Base-by-base conservation (phyloP, 208 protist species). In the Crithidia bombi region DNA sequence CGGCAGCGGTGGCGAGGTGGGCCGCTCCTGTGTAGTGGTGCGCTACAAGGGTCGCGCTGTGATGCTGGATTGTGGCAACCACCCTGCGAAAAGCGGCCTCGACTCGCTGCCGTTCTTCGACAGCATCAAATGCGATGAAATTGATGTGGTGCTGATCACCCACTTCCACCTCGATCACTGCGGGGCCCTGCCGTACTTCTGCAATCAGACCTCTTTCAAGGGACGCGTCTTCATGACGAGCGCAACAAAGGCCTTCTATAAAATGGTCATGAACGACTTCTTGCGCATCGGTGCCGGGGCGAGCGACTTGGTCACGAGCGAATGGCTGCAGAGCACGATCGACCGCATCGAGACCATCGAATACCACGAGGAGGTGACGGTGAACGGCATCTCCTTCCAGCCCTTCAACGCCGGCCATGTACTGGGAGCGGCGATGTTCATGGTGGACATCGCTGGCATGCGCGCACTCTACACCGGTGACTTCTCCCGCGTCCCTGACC, bases 1-100 rank as follows among this genome's bases (percentile, higher is more conserved):
- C 35, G 98, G 98, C 46, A 95, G 96, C 30, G 98, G 98, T 14
- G 90, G 90, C 47, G 98, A 99, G 80, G 98, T 99, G 35, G 98
- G 98, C 43, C 89, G 98, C 35, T 98, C 95, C 35, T 99, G 98
- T 80, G 90, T 99, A 12, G 64, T 99, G 21, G 63, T 99, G 15
- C 85, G 87, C 55, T 99, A 97, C 82, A 98, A 98, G 69, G 98
- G 97, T 23, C 97, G 97, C 35, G 90, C 81, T 12, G 93, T 99
- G 39, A 98, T 99, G 97, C 91, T 99, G 44, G 98, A 99, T 83
- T 99, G 98, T 85, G 98, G 98, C 47, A 97, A 99, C 54, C 98
- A 99, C 78, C 98, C 98, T 11, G 98, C 93, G 14, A 93, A 94
- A 69, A 96, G 79, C 36, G 98, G 98, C 19, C 73, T 98, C 21